A percentile compares a stretch with the other conserved stretches of the same genome.
Evolutionary conservation across 139 green algal genomes (phyloP).

Genomic region (Penium margaritaceum): DNA sequence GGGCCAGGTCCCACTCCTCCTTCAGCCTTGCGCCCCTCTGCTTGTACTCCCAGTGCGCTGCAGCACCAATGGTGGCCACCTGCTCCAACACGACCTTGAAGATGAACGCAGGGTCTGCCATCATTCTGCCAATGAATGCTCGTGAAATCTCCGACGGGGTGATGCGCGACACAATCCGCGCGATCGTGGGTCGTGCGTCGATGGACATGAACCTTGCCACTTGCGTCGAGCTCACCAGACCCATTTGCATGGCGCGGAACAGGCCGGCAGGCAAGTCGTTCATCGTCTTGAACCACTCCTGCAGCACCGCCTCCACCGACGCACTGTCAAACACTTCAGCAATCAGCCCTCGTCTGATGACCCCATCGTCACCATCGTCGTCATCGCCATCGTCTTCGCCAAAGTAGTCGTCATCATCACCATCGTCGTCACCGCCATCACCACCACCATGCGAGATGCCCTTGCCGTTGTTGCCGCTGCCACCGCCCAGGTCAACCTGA

Average conservation of each 20-base stretch:
- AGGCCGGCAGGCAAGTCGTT: slow-evolving; percentile 77
- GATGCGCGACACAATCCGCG: slow-evolving; percentile 68
- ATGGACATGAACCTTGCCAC: slow-evolving; percentile 85
- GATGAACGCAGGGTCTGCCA: slow-evolving; percentile 91
- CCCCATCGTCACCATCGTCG: no score
- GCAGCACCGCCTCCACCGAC: slow-evolving; percentile 74
- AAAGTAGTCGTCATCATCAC: no score
- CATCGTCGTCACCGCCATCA: no score
- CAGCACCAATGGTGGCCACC: slow-evolving; percentile 61
- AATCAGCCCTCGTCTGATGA: no score
- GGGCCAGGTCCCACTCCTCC: slow-evolving; percentile 79
- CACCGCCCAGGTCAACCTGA: no score
- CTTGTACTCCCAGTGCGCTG: slow-evolving; percentile 71
- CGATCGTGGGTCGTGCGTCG: slow-evolving; percentile 78
- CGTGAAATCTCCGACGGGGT: slow-evolving; percentile 59
- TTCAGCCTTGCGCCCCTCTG: slow-evolving; percentile 59
- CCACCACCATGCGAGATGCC: no score
- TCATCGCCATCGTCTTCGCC: no score
- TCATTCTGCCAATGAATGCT: slow-evolving; percentile 70
- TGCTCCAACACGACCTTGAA: slow-evolving; percentile 88
- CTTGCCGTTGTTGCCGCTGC: no score
- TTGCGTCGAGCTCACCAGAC: slow-evolving; percentile 79
- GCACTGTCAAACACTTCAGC: slow-evolving; percentile 81
- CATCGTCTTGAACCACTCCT: slow-evolving; percentile 83
- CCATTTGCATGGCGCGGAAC: slow-evolving; percentile 78